These are phyloP conservation scores for Colletotrichum sp. DNA, from an alignment of 2,329 filamentous ascomycete genomes.

Conservation along the genomic window DNA sequence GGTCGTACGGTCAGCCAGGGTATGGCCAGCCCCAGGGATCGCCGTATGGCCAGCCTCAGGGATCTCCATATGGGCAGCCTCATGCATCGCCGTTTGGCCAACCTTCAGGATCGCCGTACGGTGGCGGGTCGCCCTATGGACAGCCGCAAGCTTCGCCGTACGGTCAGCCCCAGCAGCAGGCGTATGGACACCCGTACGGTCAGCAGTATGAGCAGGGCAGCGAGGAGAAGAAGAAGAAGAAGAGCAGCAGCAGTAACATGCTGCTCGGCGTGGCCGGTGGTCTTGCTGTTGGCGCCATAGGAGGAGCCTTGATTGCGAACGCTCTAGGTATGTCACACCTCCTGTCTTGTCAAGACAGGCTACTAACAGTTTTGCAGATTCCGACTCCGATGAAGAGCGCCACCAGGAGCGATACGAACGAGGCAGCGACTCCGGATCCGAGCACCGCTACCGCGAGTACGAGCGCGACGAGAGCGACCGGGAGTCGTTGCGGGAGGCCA, in stretches of 20 bases:
- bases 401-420: not conserved
- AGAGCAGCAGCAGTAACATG: conserved; percentile 53
- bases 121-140: not conserved
- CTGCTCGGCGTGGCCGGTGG: conserved; percentile 63
- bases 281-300: conserved; percentile 59
- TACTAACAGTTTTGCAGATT: not conserved
- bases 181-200: not conserved
- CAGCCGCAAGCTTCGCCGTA: not conserved
- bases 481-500: conserved; percentile 34
- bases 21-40: not conserved
- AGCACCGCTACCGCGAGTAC: conserved; percentile 6
- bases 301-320: conserved; percentile 62
- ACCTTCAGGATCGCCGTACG: not conserved
- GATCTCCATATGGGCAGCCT: not conserved
- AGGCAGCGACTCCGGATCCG: conserved; percentile 8
- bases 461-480: conserved; percentile 20
- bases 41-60: not conserved
- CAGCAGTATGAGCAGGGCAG: conserved; percentile 10
- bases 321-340: conserved; percentile 53
- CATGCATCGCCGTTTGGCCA: not conserved
- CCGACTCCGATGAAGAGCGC: conserved; percentile 2
- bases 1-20: not conserved
- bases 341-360: fast-evolving
- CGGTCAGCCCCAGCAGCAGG: not conserved
- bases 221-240: conserved; percentile 32